Base-by-base conservation (phyloP, 257 asterid species). In the Fraxinus anomala region DNA sequence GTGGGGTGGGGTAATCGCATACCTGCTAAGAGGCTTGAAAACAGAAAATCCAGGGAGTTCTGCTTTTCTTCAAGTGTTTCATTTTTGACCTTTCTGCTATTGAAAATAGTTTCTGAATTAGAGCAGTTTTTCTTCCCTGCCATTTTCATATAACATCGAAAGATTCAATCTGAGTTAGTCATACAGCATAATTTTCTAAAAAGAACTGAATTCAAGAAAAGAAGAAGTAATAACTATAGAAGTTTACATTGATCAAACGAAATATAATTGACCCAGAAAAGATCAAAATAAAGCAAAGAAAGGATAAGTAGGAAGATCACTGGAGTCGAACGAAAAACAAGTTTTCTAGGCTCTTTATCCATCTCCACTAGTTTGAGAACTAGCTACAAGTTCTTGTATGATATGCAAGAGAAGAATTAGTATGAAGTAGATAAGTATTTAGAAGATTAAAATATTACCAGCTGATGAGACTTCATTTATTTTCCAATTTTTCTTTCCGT, bases 11-110 rank as follows among this genome's bases (percentile, higher is more conserved):
- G 16, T 40, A 42, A 9, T 0, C 9, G 26, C 74, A 51, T 3
- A 86, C 91, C 91, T 65, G 77, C 66, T 0, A 84, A 77, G 61
- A 88, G 76, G 74, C 79, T 77, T 7, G 84, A 84, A 21, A 86
- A 79, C 28, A 77, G 72, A 69, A 72, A 76, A 51, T 65, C 80
- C 3, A 80, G 70, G 51, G 88, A 79, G 6, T 80, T 66, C 1
- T 71, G 75, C 16, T 47, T 78, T 34, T 75, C 79, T 61, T n/a
- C 69, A 0, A 70, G 42, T 42, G 36, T 13, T 77, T 44, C 51
- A 30, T 26, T 81, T 36, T 33, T 6, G 42, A 65, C 37, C 68
- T 75, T 67, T 56, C 51, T 68, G 37, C 6, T 63, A 67, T 19
- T 63, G 56, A 61, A 36, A 74, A 51, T 61, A 5, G 76, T 40